These are phyloP conservation scores for Citrullus amarus DNA, from an alignment of 306 rosid species.

Conservation along the genomic window DNA sequence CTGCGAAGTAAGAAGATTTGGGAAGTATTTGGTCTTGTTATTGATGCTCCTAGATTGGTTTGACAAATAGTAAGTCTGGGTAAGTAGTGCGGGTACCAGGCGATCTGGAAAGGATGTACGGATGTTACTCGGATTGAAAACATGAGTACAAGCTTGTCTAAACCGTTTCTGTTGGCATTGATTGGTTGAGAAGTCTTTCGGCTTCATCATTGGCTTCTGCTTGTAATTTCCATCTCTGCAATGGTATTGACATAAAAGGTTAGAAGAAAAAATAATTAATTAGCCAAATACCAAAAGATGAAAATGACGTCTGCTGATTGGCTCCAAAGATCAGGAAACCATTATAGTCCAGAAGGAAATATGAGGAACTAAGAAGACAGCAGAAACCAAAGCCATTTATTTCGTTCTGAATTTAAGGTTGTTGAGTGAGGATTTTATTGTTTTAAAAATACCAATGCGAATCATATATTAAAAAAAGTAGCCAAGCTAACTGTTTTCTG, in stretches of 20 bases:
- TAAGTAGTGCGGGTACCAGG: background rate
- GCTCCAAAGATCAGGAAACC: background rate
- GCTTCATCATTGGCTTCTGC: slow-evolving; percentile 93
- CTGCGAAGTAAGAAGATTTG: background rate
- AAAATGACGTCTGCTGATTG: background rate
- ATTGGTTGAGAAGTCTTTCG: slow-evolving; percentile 72
- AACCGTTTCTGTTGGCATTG: slow-evolving; percentile 30
- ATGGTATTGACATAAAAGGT: background rate
- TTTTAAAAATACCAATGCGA: background rate
- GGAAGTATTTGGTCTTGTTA: background rate
- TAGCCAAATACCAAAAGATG: background rate
- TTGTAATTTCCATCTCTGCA: slow-evolving; percentile 73
- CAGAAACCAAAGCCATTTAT: slow-evolving; percentile 1
- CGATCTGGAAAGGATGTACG: background rate
- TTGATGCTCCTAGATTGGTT: background rate
- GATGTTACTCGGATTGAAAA: background rate
- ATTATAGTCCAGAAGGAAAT: background rate
- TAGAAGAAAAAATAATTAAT: background rate
- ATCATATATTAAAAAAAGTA: background rate
- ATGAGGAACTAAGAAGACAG: background rate
- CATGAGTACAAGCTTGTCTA: background rate
- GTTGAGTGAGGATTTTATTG: background rate
- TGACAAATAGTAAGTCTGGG: background rate
- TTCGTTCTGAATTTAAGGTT: background rate
- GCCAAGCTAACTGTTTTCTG: background rate